Conservation (phyloP, 2,329 filamentous ascomycete species). For the Alternaria gansuensis region DNA sequence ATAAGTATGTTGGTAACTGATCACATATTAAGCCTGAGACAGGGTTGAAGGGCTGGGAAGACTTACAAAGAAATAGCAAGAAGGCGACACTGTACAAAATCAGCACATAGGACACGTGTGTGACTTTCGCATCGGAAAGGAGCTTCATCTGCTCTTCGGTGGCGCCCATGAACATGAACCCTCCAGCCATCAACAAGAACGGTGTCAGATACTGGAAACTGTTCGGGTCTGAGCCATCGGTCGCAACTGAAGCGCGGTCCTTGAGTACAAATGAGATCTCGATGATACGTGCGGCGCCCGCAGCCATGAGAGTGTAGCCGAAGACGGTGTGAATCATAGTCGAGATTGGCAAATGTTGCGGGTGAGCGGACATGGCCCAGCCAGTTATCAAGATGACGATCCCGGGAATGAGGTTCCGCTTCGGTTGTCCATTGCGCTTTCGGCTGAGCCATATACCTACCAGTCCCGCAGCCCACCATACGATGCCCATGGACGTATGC, state of each 20-base stretch:
- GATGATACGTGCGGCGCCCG: slow-evolving; percentile 82
- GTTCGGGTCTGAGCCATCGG: slow-evolving; percentile 74
- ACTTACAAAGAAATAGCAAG: slow-evolving; percentile 82
- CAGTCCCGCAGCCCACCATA: slow-evolving; percentile 96
- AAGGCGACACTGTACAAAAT: slow-evolving; percentile 92
- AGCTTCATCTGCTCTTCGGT: slow-evolving; percentile 95
- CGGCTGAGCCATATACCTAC: slow-evolving; percentile 91
- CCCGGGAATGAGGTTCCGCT: slow-evolving; percentile 90
- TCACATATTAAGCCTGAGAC: slow-evolving; percentile 27
- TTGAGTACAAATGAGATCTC: slow-evolving; percentile 88
- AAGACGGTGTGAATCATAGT: slow-evolving; percentile 89
- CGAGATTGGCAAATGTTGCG: slow-evolving; percentile 83
- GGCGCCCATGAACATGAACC: slow-evolving; percentile 96
- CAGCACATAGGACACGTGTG: slow-evolving; percentile 90
- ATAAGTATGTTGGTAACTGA: slow-evolving; percentile 83
- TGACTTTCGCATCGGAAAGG: slow-evolving; percentile 75
- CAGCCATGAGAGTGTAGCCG: slow-evolving; percentile 94
- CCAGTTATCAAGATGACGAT: slow-evolving; percentile 92
- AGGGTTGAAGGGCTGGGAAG: fast-evolving
- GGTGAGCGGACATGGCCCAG: slow-evolving; percentile 93
- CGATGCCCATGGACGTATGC: slow-evolving; percentile 98
- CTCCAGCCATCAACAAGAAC: slow-evolving; percentile 85
- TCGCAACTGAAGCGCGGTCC: slow-evolving; percentile 71
- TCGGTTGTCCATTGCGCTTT: slow-evolving; percentile 82
- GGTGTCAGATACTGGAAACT: slow-evolving; percentile 76